Evolutionary conservation across 1,284 basidiomycete species (phyloP).

Genomic region (Apiotrichum brassicae): DNA sequence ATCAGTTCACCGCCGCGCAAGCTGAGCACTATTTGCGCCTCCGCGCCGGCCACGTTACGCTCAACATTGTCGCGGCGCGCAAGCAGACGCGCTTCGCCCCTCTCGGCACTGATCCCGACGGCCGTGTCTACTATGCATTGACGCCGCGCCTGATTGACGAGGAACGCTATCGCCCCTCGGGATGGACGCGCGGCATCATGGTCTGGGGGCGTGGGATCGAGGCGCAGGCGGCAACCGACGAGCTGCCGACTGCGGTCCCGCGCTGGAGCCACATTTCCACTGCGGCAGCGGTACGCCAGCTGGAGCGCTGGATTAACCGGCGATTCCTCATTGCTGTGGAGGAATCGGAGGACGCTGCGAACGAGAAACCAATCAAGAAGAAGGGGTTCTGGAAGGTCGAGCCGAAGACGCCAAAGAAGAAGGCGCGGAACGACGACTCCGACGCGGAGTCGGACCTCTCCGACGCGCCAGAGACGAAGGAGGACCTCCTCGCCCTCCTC

Average conservation of each 20-base stretch:
- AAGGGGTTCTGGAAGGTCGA: slow-evolving; percentile 7
- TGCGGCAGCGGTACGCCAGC: slow-evolving; percentile 14
- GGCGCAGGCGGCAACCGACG: slow-evolving; percentile 7
- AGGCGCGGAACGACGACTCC: slow-evolving; percentile 7
- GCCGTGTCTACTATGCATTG: slow-evolving; percentile 32
- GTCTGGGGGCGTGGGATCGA: slow-evolving; percentile 32
- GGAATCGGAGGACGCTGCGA: slow-evolving; percentile 2
- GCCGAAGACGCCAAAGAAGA: slow-evolving; percentile 10
- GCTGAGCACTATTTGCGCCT: slow-evolving; percentile 20
- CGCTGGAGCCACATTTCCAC: slow-evolving; percentile 37
- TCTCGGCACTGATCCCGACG: slow-evolving; percentile 34
- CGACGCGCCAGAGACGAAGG: slow-evolving; percentile 11
- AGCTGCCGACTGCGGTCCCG: slow-evolving; percentile 20
- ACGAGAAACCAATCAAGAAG: too few relatives aligned
- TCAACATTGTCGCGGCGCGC: slow-evolving; percentile 16
- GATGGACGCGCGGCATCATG: slow-evolving; percentile 35
- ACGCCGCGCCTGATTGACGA: slow-evolving; percentile 27
- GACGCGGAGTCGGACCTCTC: slow-evolving; percentile 18
- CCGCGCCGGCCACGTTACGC: slow-evolving; percentile 20
- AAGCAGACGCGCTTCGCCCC: slow-evolving; percentile 26
- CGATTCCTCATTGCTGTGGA: slow-evolving; percentile 11
- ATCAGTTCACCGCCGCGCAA: slow-evolving; percentile 12
- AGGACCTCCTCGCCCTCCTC: slow-evolving; percentile 21
- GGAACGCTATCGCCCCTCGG: slow-evolving; percentile 26
- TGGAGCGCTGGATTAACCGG: slow-evolving; percentile 27